Conservation (phyloP, 805 yeast genomes). For the Priceomyces medius region DNA sequence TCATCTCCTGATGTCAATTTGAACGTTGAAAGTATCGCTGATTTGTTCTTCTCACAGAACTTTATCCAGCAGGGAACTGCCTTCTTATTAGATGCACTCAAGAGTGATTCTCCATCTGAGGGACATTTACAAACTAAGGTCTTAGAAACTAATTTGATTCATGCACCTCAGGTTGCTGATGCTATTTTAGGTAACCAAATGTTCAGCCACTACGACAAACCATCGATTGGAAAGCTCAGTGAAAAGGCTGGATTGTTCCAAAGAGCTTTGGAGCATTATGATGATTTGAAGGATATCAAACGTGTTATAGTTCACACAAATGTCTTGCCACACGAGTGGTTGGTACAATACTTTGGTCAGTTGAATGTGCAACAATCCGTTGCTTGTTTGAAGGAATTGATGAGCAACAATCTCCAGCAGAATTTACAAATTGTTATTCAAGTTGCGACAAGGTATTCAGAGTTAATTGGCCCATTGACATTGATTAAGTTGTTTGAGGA, state of each 20-base stretch:
- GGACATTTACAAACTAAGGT: constrained; percentile 95
- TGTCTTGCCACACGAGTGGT: constrained; percentile 88
- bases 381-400: constrained; percentile 82
- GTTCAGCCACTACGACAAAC: constrained; percentile 94
- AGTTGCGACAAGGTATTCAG: constrained; percentile 95
- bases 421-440: constrained; percentile 92
- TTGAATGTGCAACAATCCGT: constrained; percentile 91
- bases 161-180: constrained; percentile 99
- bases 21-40: constrained; percentile 85
- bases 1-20: constrained; percentile 57
- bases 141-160: constrained; percentile 85
- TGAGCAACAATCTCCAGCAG: constrained; percentile 72
- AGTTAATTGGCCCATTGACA: constrained; percentile 80
- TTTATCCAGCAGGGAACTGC: constrained; percentile 98
- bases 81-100: constrained; percentile 89
- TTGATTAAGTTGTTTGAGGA: constrained; percentile 92
- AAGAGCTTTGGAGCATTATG: constrained; percentile 95
- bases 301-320: constrained; percentile 88
- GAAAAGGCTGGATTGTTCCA: constrained; percentile 96
- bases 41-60: constrained; percentile 91
- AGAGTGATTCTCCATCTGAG: constrained; percentile 89
- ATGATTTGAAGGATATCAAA: constrained; percentile 91
- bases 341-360: constrained; percentile 88
- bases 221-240: constrained; percentile 86
- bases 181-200: constrained; percentile 94